Evolutionary conservation across 1,139 yeast species (phyloP), one percentile per base, ranked within the genome.

Genomic region (Chernovozyma aurita): DNA sequence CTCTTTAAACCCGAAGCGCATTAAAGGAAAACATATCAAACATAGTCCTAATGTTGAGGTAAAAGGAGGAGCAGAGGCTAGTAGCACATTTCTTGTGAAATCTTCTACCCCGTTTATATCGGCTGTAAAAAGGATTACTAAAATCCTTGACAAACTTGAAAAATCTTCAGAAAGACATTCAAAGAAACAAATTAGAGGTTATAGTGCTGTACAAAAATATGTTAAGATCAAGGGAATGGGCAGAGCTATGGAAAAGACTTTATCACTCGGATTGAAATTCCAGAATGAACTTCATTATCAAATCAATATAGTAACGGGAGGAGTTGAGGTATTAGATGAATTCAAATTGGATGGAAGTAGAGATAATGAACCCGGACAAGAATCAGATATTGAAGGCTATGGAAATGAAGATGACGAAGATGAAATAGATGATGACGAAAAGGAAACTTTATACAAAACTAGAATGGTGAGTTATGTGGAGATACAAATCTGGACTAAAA

Each of bases 141-240:
- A 73, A 48, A 63, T 68, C 36, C 49, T 81, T 20, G 56, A 53
- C 5, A 65, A 61, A 39, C 64, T 65, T 44, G 59, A 61, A 36
- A 61, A 57, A 9, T 17, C 33, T 34, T 39, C 56, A 12, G 38
- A 46, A 8, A 56, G 59, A 7, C 52, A 54, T 24, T 53, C 54
- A 18, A 67, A 65, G 42, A 26, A 26, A 26, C 66, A 61, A 39
- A 67, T 69, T 36, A 55, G 58, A 28, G 67, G 68, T 2, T 63
- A 63, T 24, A 66, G 57, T 44, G 64, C 61, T 37, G 59, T 64
- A 24, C 61, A 65, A 2, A 55, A 65, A 29, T 73, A 63, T 48
- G 60, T 82, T 13, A 63, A 71, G 0, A 70, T 83, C 2, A 62
- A 76, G 42, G 92, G 87, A 0, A 80, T 82, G 86, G 90, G 90